Base-by-base conservation (phyloP, 1,139 yeast species). In the Pichia sp. region DNA sequence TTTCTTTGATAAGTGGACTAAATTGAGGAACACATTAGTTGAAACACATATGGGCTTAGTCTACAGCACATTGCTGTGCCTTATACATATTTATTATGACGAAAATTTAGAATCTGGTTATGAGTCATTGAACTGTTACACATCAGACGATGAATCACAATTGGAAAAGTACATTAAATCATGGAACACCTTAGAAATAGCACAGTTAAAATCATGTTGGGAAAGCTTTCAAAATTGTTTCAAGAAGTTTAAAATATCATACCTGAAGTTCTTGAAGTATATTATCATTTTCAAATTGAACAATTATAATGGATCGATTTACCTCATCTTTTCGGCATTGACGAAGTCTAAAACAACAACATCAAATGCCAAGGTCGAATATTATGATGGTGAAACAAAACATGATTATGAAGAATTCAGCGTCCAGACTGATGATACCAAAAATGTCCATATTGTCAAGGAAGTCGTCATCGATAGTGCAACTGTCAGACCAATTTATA, bases 221-320 rank as follows among this genome's bases (percentile, higher is more conserved):
- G 47, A 50, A 12, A 31, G 53, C 7, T 39, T 59, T 31, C 30
- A 33, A 12, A 34, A 36, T 5, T 57, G 62, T 45, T 63, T 63
- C 38, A 61, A 58, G 39, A 48, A 51, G 20, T 19, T 47, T 17
- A 12, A 36, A 9, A 31, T 54, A 14, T 44, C 53, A 15, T 55
- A 46, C 33, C 31, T 47, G 10, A 34, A 46, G 5, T 59, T 61
- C 40, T 24, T 58, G 11, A 53, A 46, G 18, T 59, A 56, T 38
- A 30, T 58, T 38, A 35, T 40, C 0, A 55, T 58, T 19, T 61
- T 48, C 48, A 50, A 53, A 36, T 24, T 54, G 38, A 63, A 63
- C 44, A 60, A 56, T 42, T 53, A 56, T 27, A 50, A 55, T 31
- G 58, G 58, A 15, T 58, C 63, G 4, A 53, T 63, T 15, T 63